Conservation (phyloP, 352 stramenopile species). For the Globisporangium nunn region DNA sequence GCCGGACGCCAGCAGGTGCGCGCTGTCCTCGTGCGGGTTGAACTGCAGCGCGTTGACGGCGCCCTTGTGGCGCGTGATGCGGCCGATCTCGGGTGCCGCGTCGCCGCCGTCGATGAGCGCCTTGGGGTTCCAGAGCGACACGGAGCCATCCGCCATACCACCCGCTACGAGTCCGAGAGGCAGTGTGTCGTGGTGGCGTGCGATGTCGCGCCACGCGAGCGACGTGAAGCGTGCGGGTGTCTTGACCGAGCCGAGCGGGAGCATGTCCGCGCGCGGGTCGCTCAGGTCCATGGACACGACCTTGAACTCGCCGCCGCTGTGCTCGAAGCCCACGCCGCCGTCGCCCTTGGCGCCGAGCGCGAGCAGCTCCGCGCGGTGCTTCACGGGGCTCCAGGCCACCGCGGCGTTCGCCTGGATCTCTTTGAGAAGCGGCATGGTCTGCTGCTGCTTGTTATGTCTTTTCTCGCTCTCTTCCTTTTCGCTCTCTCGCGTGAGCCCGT, state of each 20-base stretch:
- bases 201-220: conserved; percentile 89
- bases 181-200: conserved; percentile 64
- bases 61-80: conserved; percentile 82
- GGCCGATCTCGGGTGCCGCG: conserved; percentile 57
- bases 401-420: conserved; percentile 87
- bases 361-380: conserved; percentile 66
- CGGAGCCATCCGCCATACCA: conserved; percentile 95
- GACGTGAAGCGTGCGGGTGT: conserved; percentile 90
- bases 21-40: conserved; percentile 91
- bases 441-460: not conserved
- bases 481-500: no score
- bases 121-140: conserved; percentile 95
- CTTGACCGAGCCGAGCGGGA: conserved; percentile 84
- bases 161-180: conserved; percentile 92
- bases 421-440: conserved; percentile 84
- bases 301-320: conserved; percentile 96
- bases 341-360: conserved; percentile 92
- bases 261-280: conserved; percentile 54
- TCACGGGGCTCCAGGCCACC: conserved; percentile 84
- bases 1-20: conserved; percentile 91
- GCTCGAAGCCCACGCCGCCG: conserved; percentile 94
- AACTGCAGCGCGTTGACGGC: conserved; percentile 93
- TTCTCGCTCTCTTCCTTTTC: not conserved
- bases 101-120: conserved; percentile 69
- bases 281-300: conserved; percentile 92